Conservation (phyloP, 2,329 filamentous ascomycete species). For the Arthrobotrys megalospora region DNA sequence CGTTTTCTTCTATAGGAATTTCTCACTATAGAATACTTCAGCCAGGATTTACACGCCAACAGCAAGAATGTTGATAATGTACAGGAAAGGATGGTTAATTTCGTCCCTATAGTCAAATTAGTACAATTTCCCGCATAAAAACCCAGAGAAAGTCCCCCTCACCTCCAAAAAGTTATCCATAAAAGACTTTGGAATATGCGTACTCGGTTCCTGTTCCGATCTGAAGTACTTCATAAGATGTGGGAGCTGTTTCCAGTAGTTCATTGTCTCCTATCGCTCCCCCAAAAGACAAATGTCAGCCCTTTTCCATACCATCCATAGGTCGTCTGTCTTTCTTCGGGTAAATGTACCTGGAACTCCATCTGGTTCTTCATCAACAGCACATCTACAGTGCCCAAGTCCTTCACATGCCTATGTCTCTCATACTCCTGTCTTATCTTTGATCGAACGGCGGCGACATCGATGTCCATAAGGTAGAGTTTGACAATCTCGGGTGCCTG, state of each 20-base stretch:
- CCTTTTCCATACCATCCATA: constrained; percentile 79
- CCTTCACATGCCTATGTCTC: constrained; percentile 91
- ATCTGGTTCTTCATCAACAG: constrained; percentile 90
- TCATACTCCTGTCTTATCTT: constrained; percentile 98
- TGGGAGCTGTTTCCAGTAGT: constrained; percentile 98
- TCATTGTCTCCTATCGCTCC: constrained; percentile 87
- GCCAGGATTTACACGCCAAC: constrained; percentile 4
- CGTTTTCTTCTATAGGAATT: background rate
- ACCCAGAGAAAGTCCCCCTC: constrained; percentile 57
- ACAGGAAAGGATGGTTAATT: constrained; percentile 59
- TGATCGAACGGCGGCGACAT: constrained; percentile 87
- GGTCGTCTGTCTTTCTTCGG: background rate
- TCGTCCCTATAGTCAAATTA: constrained; percentile 60
- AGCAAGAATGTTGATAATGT: constrained; percentile 22
- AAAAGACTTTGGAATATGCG: constrained; percentile 87
- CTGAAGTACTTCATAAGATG: constrained; percentile 98
- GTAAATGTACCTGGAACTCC: constrained; percentile 84
- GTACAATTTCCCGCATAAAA: background rate
- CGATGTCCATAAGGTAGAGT: constrained; percentile 95
- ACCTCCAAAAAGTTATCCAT: constrained; percentile 97
- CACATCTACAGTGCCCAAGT: constrained; percentile 89
- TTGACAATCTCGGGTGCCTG: constrained; percentile 96
- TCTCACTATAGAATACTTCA: background rate
- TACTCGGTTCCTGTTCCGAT: constrained; percentile 82
- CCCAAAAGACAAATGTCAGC: background rate